Evolutionary conservation across 2,329 filamentous ascomycete genomes (phyloP), one percentile per base, ranked within the genome.

Genomic region (Epichloe baconii): DNA sequence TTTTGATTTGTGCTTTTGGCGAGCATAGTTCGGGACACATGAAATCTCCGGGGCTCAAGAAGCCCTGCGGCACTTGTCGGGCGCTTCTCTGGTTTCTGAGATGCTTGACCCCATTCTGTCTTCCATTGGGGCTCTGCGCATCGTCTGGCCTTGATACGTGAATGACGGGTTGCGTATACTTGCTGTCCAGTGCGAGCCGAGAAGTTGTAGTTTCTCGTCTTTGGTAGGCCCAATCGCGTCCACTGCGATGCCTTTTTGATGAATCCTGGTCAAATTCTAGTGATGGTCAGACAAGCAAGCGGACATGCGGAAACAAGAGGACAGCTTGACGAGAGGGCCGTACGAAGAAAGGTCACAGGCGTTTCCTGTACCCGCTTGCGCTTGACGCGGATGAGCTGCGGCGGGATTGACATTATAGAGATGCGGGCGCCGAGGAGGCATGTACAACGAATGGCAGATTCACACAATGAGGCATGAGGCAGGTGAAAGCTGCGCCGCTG

Each of bases 301-400:
- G 57, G 52, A 37, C 8, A 34, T 12, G 23, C 17, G 8, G 8
- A 36, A 21, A 1, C 59, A 58, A 51, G 44, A 52, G 47, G 12
- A 6, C 8, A 42, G 37, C 21, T 17, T 34, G 17, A 7, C n/a
- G 44, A 4, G 12, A 17, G 40, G 14, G 47, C 66, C 74, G 55
- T 59, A 80, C 77, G 72, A 45, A 81, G 71, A 57, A 77, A 78
- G 49, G 76, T 72, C 48, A 80, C 73, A 3, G 77, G 75, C 12
- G 68, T 66, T 52, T 77, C 72, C 15, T 74, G 75, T 48, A 71
- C 73, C 41, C 76, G 74, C 66, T 81, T 81, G 59, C 78, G 77
- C 70, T 81, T 81, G 56, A 82, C 74, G 52, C 76, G 74, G 63
- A 82, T 81, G 47, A 77, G 66, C 54, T 78, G 73, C 26, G 78